Evolutionary conservation across 2,329 filamentous ascomycete genomes (phyloP), one percentile per base, ranked within the genome.

Genomic region (Penicillium frequentans): DNA sequence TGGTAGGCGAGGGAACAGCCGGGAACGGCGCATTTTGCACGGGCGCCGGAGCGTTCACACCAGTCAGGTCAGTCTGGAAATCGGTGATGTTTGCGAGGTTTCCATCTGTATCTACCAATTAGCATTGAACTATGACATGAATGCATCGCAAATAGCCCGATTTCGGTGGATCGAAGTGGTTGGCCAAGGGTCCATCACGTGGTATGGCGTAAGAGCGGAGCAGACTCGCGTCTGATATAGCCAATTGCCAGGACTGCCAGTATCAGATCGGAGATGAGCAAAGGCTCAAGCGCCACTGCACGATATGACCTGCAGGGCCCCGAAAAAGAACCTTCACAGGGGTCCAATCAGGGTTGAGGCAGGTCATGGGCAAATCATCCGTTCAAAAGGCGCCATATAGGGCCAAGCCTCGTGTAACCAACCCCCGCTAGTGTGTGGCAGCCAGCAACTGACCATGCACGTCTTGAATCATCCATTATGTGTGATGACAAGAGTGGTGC

Each of bases 121-220:
- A 66, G 59, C 52, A 58, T 60, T 35, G 33, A 54, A 51, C 21
- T 42, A n/a, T 44, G 49, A 47, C 43, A 47, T 33, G 29, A 35
- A 44, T 7, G 37, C 14, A 59, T 64, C 27, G 23, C 31, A 51
- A 49, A 53, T 54, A 33, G 49, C 59, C 53, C 57, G 42, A 49
- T 35, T 11, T 58, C 49, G 57, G 52, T 62, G 33, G 58, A 43
- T 57, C 56, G 45, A 56, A 53, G 21, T 50, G 39, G 57, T 50
- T 46, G 50, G 43, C 33, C 42, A 46, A 14, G 16, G 29, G 26
- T 26, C 26, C n/a, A 58, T 74, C 71, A 74, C 72, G 72, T 74
- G 71, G 49, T 60, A 70, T 74, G 64, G 67, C 70, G 70, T 65
- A 64, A 74, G 72, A 65, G 49, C 51, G 59, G 62, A 57, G 58